Base-by-base conservation (phyloP, 805 yeast genomes). In the Osmozyma mogii region DNA sequence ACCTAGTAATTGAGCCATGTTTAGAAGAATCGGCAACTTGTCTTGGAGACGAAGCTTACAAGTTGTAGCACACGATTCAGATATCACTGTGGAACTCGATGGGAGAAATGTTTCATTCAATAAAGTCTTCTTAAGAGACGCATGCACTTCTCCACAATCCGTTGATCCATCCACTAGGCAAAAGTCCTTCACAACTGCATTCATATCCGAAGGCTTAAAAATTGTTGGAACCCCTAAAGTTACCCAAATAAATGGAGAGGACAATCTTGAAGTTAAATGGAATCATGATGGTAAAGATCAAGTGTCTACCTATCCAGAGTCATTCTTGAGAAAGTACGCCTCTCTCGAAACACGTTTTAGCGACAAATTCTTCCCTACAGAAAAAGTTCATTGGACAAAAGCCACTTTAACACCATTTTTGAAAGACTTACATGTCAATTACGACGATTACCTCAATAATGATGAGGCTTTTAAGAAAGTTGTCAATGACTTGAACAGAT, bases 71-170 rank as follows among this genome's bases (percentile, higher is more conserved):
- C n/a, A n/a, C n/a, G n/a, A n/a, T n/a, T n/a, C n/a, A 11, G 45
- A 36, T 15, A 47, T 56, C 18, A 43, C 57, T 1, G 44, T 60
- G 1, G 27, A 25, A 4, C 33, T 58, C 17, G 41, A 39, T 17
- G 32, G 40, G 13, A 36, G 40, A 6, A 22, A 12, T 4, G 58
- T 65, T 17, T 50, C 59, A 17, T 71, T 58, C 49, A 67, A 58
- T 41, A 72, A 69, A 29, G 52, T 69, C 1, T 79, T 82, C 41
- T 57, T 83, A 12, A 64, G 89, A 44, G 94, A 82, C 44, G 65
- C 84, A 0, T 76, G 84, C 27, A 45, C 50, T 4, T 54, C 71
- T 9, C 38, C 55, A 1, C 35, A 43, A 8, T 72, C 82, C 0
- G 61, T 78, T 4, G 83, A 82, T 38, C 55, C 61, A 3, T 45